Evolutionary conservation across 345 rosid genomes (phyloP), one percentile per base, ranked within the genome.

Genomic region (Mallotus nudiflorus): DNA sequence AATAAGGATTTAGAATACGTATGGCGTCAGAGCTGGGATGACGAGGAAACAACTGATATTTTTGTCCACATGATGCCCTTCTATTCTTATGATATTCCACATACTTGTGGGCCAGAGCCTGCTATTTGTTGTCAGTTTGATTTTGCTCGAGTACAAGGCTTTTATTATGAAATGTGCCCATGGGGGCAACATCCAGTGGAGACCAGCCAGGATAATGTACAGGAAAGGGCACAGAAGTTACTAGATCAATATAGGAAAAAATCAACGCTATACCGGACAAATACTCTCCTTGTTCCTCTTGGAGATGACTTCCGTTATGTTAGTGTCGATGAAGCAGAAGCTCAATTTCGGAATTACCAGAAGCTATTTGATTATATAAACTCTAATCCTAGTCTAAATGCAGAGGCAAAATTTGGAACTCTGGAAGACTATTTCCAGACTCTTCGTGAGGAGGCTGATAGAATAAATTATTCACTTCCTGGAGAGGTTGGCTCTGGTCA

Each of bases 41-140:
- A 82, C 20, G 88, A 87, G 60, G 99, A 95, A 82, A 84, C 91
- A 28, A 90, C 99, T 20, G 99, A 95, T 76, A 92, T 92, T 14
- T 92, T 95, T 81, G 91, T 88, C 56, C 99, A 95, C 82, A 92
- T 92, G 98, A 95, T 92, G 99, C 99, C 99, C 22, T 92, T 95
- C 70, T 95, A 95, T 79, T 95, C 99, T 27, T 95, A 95, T 59
- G 99, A 95, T 70, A 78, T 92, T 75, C 98, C 99, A 20, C 99
- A 95, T 80, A 95, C 99, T 25, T 95, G 99, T 79, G 99, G 98
- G 9, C 99, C 99, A 28, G 99, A 95, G 79, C 99, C 99, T 83
- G 96, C 99, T 14, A 53, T 95, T 78, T 95, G 99, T 80, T 95
- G 98, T 80, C 94, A 92, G 83, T 95, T 92, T 75, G 99, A 95